Evolutionary conservation across 495 filamentous ascomycete species (phyloP).

Genomic region (Daldinia bambusicola): DNA sequence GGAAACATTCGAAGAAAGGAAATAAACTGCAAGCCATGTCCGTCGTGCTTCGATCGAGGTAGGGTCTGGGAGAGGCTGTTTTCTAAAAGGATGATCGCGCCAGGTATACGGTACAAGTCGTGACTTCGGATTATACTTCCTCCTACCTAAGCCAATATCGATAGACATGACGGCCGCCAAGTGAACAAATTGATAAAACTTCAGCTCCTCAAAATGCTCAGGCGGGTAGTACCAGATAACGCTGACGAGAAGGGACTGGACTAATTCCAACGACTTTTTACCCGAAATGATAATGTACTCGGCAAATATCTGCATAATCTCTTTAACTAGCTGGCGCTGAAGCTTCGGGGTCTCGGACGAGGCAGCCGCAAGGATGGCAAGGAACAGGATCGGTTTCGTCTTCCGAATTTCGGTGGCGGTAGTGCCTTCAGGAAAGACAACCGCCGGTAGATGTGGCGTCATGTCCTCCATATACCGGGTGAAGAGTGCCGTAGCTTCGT

Average conservation of each 20-base stretch:
- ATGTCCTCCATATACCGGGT: slow-evolving; percentile 74
- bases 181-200: slow-evolving; percentile 90
- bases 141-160: slow-evolving; percentile 82
- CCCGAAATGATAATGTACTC: slow-evolving; percentile 78
- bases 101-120: slow-evolving; percentile 54
- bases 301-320: slow-evolving; percentile 77
- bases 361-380: slow-evolving; percentile 79
- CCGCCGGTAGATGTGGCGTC: slow-evolving; percentile 76
- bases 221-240: slow-evolving; percentile 87
- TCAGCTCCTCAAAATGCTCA: slow-evolving; percentile 84
- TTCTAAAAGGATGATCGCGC: slow-evolving; percentile 61
- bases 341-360: slow-evolving; percentile 67
- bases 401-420: slow-evolving; percentile 73
- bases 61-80: slow-evolving; percentile 63
- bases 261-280: slow-evolving; percentile 85
- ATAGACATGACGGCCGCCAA: slow-evolving; percentile 86
- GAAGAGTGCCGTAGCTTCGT: slow-evolving; percentile 72
- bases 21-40: slow-evolving; percentile 86
- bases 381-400: slow-evolving; percentile 80
- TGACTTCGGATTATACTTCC: slow-evolving; percentile 55
- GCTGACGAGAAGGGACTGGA: slow-evolving; percentile 79
- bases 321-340: slow-evolving; percentile 70
- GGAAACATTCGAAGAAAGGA: slow-evolving; percentile 73
- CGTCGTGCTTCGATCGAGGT: slow-evolving; percentile 77
- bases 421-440: slow-evolving; percentile 75